phyloP scores from a whole-genome alignment of 805 yeast species.

The Candida morakotiae region DNA sequence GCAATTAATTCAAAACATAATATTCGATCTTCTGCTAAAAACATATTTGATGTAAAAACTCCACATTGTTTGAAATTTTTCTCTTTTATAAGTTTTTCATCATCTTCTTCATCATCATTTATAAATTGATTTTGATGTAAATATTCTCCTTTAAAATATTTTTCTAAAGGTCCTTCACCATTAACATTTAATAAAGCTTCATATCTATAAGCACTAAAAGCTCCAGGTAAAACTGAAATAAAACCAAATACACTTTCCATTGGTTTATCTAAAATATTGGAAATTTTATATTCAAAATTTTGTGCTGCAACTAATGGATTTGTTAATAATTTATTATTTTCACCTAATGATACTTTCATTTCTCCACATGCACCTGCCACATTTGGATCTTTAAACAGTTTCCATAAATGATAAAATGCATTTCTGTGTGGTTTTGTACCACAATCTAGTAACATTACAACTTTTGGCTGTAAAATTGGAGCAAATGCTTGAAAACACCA shows the following conservation, averaged over 20 bases:
- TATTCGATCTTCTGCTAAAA: slow-evolving; percentile 93
- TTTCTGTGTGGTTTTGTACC: slow-evolving; percentile 89
- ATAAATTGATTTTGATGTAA: slow-evolving; percentile 57
- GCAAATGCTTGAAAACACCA: slow-evolving; percentile 97
- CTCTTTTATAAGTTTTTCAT: slow-evolving; percentile 37
- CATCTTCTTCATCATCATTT: slow-evolving; percentile 32
- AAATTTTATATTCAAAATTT: slow-evolving; percentile 93
- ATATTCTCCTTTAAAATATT: slow-evolving; percentile 90
- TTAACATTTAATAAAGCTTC: slow-evolving; percentile 66
- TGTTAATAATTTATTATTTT: slow-evolving; percentile 41
- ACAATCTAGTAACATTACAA: slow-evolving; percentile 83
- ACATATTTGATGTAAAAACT: slow-evolving; percentile 92
- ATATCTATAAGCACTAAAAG: slow-evolving; percentile 90
- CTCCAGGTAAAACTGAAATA: slow-evolving; percentile 93
- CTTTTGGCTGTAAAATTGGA: slow-evolving; percentile 74
- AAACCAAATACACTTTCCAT: slow-evolving; percentile 94
- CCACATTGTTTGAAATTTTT: slow-evolving; percentile 47
- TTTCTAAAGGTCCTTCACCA: slow-evolving; percentile 82
- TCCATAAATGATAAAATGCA: slow-evolving; percentile 87
- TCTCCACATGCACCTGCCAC: slow-evolving; percentile 99
- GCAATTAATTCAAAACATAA: slow-evolving; percentile 95
- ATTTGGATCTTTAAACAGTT: slow-evolving; percentile 69
- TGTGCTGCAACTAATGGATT: slow-evolving; percentile 96
- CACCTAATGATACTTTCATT: slow-evolving; percentile 81
- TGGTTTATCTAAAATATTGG: slow-evolving; percentile 92